Conservation (phyloP, 169 alveolate species). For the Plasmodium ovale region DNA sequence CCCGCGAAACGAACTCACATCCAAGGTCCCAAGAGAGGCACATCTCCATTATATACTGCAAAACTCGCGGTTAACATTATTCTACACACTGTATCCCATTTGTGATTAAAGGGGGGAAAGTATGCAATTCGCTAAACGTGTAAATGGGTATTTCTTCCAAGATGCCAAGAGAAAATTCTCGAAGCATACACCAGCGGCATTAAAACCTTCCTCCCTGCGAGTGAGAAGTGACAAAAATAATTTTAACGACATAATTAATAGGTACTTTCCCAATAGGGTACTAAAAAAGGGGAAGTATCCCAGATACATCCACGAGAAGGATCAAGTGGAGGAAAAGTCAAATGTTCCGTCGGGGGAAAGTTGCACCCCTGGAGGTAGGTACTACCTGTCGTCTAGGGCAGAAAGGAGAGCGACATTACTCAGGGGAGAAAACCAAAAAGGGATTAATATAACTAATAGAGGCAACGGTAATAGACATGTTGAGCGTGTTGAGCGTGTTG, state of each 20-base stretch:
- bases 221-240: conserved; percentile 35
- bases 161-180: conserved; percentile 8
- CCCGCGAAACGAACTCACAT: no score
- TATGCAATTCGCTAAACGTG: background rate
- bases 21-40: no score
- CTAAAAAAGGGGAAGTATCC: conserved; percentile 1
- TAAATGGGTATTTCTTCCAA: conserved; percentile 1
- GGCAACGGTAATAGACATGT: background rate
- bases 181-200: conserved; percentile 2
- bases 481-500: no score
- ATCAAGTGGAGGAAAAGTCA: background rate
- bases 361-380: background rate
- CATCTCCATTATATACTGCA: no score
- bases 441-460: background rate
- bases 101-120: no score
- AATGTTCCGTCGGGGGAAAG: background rate
- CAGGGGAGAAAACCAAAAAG: no score
- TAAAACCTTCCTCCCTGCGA: conserved; percentile 57
- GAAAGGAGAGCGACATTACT: no score
- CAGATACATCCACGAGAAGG: background rate
- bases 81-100: no score
- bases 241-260: conserved; percentile 61
- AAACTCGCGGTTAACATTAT: no score
- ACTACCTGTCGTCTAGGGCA: background rate
- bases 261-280: conserved; percentile 36